Conservation (phyloP, 2,329 filamentous ascomycete genomes). For the Clonostachys rosea region DNA sequence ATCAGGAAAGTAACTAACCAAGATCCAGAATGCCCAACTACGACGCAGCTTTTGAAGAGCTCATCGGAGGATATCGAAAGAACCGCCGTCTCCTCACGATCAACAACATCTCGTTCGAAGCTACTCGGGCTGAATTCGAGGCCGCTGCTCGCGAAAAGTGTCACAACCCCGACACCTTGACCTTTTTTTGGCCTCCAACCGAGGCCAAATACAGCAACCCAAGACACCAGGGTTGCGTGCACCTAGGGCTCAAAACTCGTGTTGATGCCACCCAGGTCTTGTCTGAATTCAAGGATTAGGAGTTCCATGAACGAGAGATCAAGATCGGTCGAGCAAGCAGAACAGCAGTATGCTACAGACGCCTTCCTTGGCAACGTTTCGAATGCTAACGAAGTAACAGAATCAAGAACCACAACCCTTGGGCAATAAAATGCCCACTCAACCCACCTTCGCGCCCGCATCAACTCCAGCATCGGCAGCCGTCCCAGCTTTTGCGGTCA, state of each 20-base stretch:
- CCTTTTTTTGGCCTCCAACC: not conserved
- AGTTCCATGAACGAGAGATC: not conserved
- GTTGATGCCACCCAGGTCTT: not conserved
- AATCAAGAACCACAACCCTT: no score
- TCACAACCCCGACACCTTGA: not conserved
- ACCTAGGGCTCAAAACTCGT: not conserved
- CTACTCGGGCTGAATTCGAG: not conserved
- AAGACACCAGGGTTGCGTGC: not conserved
- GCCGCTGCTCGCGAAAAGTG: not conserved
- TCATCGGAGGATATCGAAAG: not conserved
- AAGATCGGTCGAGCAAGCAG: no score
- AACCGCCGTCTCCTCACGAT: not conserved
- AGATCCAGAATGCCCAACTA: not conserved
- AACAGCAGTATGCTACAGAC: no score
- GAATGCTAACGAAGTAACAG: no score
- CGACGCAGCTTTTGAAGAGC: not conserved
- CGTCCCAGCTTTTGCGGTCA: no score
- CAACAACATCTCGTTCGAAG: not conserved
- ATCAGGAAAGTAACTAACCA: not conserved
- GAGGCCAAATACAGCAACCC: not conserved
- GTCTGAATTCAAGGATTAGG: not conserved
- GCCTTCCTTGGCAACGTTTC: no score
- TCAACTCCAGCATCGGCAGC: no score
- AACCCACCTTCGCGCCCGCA: no score
- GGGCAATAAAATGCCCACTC: no score